Conservation (phyloP, 2,329 filamentous ascomycete genomes). For the Gyromitra esculenta region DNA sequence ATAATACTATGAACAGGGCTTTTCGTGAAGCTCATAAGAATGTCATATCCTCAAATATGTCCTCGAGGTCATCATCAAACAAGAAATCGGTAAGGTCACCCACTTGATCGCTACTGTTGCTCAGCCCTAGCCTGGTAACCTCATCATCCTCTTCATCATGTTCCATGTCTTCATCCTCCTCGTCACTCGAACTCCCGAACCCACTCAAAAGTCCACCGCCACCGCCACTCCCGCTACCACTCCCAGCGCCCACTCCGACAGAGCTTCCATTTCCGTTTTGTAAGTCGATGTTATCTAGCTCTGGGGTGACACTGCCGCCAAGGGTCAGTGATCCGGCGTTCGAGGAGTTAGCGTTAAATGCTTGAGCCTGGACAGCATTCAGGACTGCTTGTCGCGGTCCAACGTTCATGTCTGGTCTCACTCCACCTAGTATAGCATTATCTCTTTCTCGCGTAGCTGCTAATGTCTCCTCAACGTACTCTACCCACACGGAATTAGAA, state of each 20-base stretch:
- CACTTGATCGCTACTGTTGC: slow-evolving; percentile 58
- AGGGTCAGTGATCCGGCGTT: slow-evolving; percentile 55
- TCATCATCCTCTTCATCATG: slow-evolving; percentile 74
- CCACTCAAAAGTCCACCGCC: slow-evolving; percentile 82
- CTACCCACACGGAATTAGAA: slow-evolving; percentile 88
- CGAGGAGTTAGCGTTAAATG: slow-evolving; percentile 52
- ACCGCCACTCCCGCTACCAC: slow-evolving; percentile 60
- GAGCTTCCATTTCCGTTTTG: slow-evolving; percentile 55
- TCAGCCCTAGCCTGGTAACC: slow-evolving; percentile 56
- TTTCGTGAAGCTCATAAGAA: slow-evolving; percentile 55
- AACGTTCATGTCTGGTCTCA: slow-evolving; percentile 88
- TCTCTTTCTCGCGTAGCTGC: slow-evolving; percentile 94
- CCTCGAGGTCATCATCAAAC: slow-evolving; percentile 58
- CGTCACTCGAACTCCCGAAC: slow-evolving; percentile 93
- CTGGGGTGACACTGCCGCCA: slow-evolving; percentile 52
- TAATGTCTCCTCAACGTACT: slow-evolving; percentile 91
- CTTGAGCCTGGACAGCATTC: slow-evolving; percentile 61
- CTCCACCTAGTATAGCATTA: slow-evolving; percentile 96
- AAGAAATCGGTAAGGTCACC: slow-evolving; percentile 57
- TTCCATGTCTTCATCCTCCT: slow-evolving; percentile 94
- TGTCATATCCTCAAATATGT: slow-evolving; percentile 57
- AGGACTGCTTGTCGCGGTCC: slow-evolving; percentile 76
- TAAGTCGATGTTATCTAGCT: slow-evolving; percentile 58
- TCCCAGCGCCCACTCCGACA: slow-evolving; percentile 44
- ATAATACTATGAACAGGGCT: slow-evolving; percentile 49